phyloP scores from a whole-genome alignment of 176 grass and related monocot species.

The Paspalum vaginatum region DNA sequence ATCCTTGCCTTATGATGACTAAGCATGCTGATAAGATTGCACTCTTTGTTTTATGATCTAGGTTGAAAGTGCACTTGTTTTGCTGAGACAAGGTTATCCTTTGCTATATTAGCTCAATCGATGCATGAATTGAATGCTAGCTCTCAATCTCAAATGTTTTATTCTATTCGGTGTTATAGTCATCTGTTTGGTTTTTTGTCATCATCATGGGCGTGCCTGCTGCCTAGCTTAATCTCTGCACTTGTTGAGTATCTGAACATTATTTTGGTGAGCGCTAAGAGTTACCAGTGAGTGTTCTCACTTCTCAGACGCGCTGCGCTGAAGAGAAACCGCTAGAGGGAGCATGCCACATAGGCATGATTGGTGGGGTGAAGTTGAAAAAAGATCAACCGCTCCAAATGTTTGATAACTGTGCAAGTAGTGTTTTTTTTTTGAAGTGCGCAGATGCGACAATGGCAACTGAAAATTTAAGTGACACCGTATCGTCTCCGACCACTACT shows the following conservation, averaged over 20 bases:
- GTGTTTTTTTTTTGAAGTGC: too few species aligned
- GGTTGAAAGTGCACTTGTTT: conserved; percentile 2
- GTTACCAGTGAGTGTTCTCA: too few species aligned
- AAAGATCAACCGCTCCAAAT: too few species aligned
- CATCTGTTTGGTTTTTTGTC: neutral
- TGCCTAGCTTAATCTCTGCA: neutral
- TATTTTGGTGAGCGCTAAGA: too few species aligned
- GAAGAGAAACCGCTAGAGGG: too few species aligned
- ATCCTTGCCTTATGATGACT: neutral
- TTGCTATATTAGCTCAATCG: neutral
- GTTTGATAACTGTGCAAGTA: too few species aligned
- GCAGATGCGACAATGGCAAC: too few species aligned
- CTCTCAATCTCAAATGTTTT: neutral
- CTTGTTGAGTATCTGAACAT: neutral
- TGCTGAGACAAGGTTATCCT: neutral
- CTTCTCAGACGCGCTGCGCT: too few species aligned
- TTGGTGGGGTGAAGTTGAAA: too few species aligned
- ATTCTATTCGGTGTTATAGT: neutral
- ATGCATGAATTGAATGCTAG: neutral
- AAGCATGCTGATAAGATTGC: neutral
- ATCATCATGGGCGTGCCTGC: neutral
- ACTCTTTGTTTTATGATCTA: conserved; percentile 4
- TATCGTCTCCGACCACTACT: too few species aligned
- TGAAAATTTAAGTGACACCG: too few species aligned
- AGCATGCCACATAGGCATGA: too few species aligned